phyloP scores from a whole-genome alignment of 768 basidiomycete genomes.

The Trametes meyenii region DNA sequence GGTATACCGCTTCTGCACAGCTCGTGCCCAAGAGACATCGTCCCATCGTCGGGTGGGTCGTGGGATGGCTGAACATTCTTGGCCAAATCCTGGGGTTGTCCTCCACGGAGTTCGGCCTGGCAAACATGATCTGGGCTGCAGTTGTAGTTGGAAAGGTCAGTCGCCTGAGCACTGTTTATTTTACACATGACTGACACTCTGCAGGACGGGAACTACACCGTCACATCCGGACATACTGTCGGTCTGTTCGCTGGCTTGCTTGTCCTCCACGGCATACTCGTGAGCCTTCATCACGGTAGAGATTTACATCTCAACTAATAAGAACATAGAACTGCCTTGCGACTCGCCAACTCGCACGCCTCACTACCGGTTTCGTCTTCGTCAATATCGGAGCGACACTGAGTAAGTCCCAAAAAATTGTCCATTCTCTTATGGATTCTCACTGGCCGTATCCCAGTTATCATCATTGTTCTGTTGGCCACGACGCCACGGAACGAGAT shows the following conservation, averaged over 20 bases:
- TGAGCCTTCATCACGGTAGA: slow-evolving; percentile 31
- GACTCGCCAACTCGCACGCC: slow-evolving; percentile 71
- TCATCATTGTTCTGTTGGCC: slow-evolving; percentile 82
- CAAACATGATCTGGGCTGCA: slow-evolving; percentile 81
- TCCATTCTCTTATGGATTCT: not conserved
- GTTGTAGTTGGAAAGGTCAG: slow-evolving; percentile 57
- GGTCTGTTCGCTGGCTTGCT: slow-evolving; percentile 78
- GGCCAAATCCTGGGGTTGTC: slow-evolving; percentile 87
- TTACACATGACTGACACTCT: not conserved
- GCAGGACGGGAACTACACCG: slow-evolving; percentile 59
- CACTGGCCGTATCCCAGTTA: slow-evolving; percentile 47
- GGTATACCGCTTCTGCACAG: slow-evolving; percentile 82
- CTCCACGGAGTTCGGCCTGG: slow-evolving; percentile 82
- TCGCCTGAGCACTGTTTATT: slow-evolving; percentile 5
- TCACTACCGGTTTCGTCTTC: slow-evolving; percentile 82
- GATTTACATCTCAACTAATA: not conserved
- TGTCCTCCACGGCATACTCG: slow-evolving; percentile 75
- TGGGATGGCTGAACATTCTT: slow-evolving; percentile 84
- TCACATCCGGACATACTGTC: slow-evolving; percentile 73
- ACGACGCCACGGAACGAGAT: slow-evolving; percentile 73
- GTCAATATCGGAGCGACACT: slow-evolving; percentile 79
- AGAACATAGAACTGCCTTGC: slow-evolving; percentile 63
- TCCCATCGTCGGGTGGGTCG: slow-evolving; percentile 75
- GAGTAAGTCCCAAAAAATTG: not conserved
- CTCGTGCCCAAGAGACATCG: slow-evolving; percentile 66